A percentile compares a stretch with the other conserved stretches of the same genome.
These are phyloP conservation scores for Lactifluus hygrophoroides DNA, from an alignment of 768 basidiomycete genomes.

Conservation along the genomic window DNA sequence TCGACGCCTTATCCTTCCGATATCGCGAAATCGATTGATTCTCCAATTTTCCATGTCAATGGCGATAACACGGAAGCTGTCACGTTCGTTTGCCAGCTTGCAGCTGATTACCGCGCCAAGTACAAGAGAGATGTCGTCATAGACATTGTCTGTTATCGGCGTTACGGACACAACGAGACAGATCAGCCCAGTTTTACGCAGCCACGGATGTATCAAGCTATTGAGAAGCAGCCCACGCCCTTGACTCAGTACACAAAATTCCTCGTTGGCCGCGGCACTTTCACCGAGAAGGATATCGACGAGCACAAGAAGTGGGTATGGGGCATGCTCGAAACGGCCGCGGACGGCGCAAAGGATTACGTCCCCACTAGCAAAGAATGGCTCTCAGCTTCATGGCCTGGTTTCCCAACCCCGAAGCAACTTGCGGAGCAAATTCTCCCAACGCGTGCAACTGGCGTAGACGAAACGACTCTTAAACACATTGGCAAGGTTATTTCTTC, in stretches of 20 bases:
- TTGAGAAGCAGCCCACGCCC: conserved; percentile 87
- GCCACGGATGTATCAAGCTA: conserved; percentile 97
- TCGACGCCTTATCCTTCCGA: conserved; percentile 98
- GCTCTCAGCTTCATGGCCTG: conserved; percentile 96
- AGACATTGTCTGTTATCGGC: conserved; percentile 98
- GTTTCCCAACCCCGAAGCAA: conserved; percentile 96
- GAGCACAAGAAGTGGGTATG: conserved; percentile 99
- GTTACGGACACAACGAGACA: conserved; percentile 99
- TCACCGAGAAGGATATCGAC: conserved; percentile 93
- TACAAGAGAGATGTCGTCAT: conserved; percentile 99
- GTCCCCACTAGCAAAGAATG: conserved; percentile 92
- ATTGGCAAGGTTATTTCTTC: conserved; percentile 83
- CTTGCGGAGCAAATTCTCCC: conserved; percentile 88
- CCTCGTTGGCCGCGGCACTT: conserved; percentile 83
- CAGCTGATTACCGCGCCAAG: conserved; percentile 95
- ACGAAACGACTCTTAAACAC: conserved; percentile 65
- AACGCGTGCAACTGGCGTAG: conserved; percentile 78
- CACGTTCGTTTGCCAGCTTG: conserved; percentile 96
- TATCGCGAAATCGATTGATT: conserved; percentile 95
- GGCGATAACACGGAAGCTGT: conserved; percentile 98
- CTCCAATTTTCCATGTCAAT: conserved; percentile 99
- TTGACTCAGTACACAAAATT: conserved; percentile 89
- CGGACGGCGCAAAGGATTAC: conserved; percentile 92
- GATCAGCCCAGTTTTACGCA: conserved; percentile 99
- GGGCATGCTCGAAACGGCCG: conserved; percentile 96